phyloP scores from a whole-genome alignment of 2,329 filamentous ascomycete genomes.

The Fusarium cicatricum region DNA sequence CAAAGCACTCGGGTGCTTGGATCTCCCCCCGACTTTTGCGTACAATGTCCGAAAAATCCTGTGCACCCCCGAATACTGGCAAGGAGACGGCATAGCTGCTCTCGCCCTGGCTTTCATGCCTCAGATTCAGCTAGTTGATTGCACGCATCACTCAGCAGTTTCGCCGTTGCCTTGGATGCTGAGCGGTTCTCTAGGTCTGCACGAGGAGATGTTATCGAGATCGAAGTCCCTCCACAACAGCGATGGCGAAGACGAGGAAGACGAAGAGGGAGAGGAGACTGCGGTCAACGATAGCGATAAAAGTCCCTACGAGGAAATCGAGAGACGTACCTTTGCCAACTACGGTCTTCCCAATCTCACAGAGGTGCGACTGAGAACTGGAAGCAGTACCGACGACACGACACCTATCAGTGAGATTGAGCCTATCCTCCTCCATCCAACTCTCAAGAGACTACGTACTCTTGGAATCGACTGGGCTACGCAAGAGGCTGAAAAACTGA shows the following conservation, averaged over 20 bases:
- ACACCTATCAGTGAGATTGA: neutral
- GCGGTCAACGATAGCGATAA: neutral
- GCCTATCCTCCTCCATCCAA: slow-evolving; percentile 4
- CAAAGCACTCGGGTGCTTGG: neutral
- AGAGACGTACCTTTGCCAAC: neutral
- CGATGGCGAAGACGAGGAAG: neutral
- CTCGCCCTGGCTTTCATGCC: slow-evolving; percentile 4
- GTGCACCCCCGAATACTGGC: too few species aligned
- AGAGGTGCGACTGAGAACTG: slow-evolving; percentile 1
- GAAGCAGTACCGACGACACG: accelerated
- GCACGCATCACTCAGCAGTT: accelerated
- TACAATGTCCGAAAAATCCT: accelerated
- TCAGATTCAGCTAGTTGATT: slow-evolving; percentile 1
- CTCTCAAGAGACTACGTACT: slow-evolving; percentile 2
- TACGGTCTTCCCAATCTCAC: neutral
- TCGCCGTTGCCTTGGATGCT: neutral
- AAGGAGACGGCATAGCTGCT: neutral
- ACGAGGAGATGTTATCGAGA: neutral
- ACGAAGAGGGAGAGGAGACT: too few species aligned
- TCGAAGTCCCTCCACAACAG: too few species aligned
- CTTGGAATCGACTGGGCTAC: neutral
- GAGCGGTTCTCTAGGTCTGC: neutral
- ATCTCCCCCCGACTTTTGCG: neutral
- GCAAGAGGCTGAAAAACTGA: neutral
- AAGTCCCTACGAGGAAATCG: neutral